Evolutionary conservation across 1,139 yeast species (phyloP).

Genomic region (Pichia norvegensis): DNA sequence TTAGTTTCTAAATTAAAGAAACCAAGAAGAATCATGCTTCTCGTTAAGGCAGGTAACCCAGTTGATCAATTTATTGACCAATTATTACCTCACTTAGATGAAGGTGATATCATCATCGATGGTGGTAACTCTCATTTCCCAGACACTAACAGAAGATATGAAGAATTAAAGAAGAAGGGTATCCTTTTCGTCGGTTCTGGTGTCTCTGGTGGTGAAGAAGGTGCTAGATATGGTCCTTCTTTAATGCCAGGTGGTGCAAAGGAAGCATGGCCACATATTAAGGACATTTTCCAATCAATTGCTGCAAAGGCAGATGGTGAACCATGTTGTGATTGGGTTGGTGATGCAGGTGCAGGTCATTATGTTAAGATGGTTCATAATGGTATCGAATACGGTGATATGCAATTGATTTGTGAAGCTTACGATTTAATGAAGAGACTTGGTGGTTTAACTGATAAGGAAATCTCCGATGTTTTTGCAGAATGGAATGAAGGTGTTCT

Average conservation of each 20-base stretch:
- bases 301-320: slow-evolving; percentile 96
- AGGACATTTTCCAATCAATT: slow-evolving; percentile 91
- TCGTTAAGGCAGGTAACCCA: slow-evolving; percentile 95
- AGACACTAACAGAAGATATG: slow-evolving; percentile 95
- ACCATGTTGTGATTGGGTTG: slow-evolving; percentile 99
- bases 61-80: slow-evolving; percentile 88
- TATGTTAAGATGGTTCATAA: slow-evolving; percentile 99
- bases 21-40: slow-evolving; percentile 90
- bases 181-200: slow-evolving; percentile 95
- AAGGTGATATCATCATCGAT: slow-evolving; percentile 97
- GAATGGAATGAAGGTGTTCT: slow-evolving; percentile 97
- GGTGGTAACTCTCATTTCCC: slow-evolving; percentile 99
- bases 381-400: slow-evolving; percentile 99
- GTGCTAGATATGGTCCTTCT: slow-evolving; percentile 99
- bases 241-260: slow-evolving; percentile 99
- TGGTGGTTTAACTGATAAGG: slow-evolving; percentile 84
- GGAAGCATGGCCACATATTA: slow-evolving; percentile 98
- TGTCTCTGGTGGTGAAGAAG: slow-evolving; percentile 99
- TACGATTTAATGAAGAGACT: slow-evolving; percentile 93
- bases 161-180: slow-evolving; percentile 79
- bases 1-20: slow-evolving; percentile 83
- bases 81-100: slow-evolving; percentile 83
- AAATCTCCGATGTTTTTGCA: slow-evolving; percentile 87
- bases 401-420: slow-evolving; percentile 98
- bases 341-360: slow-evolving; percentile 98